phyloP scores from a whole-genome alignment of 2,329 filamentous ascomycete species.

The Incumbomyces delicatus region DNA sequence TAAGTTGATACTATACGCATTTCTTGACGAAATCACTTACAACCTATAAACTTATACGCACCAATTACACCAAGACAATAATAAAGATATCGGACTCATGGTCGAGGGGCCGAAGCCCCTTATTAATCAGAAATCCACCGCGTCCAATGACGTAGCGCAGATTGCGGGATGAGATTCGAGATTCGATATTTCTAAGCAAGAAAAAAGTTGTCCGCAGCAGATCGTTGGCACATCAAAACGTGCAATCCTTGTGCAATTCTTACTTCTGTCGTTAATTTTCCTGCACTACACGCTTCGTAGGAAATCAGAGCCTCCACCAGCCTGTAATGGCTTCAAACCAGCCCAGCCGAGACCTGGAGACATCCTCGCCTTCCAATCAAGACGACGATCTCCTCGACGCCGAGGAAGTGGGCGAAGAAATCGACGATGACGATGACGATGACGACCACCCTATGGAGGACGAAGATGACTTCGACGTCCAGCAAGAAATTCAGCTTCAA shows the following conservation, averaged over 20 bases:
- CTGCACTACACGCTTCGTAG: neutral
- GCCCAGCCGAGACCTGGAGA: slow-evolving; percentile 15
- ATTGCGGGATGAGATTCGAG: neutral
- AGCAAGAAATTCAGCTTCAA: slow-evolving; percentile 65
- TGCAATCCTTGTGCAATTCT: too few relatives aligned
- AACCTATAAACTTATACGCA: too few relatives aligned
- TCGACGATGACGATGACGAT: slow-evolving; percentile 53
- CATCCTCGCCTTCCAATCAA: slow-evolving; percentile 24
- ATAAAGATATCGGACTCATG: too few relatives aligned
- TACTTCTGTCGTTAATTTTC: too few relatives aligned
- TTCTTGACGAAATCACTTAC: too few relatives aligned
- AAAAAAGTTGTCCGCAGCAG: neutral
- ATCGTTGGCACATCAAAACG: neutral
- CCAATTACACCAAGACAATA: too few relatives aligned
- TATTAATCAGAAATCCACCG: neutral
- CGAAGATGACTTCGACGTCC: slow-evolving; percentile 45
- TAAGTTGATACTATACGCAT: too few relatives aligned
- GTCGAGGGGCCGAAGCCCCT: too few relatives aligned
- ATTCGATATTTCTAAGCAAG: slow-evolving; percentile 5
- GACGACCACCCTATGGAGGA: slow-evolving; percentile 71
- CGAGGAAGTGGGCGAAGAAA: slow-evolving; percentile 69
- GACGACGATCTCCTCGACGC: slow-evolving; percentile 62
- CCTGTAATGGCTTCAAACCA: slow-evolving; percentile 10
- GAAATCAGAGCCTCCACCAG: neutral
- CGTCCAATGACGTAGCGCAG: slow-evolving; percentile 2